These are phyloP conservation scores for Ustilago loliicola DNA, from an alignment of 1,284 basidiomycete species.

Conservation along the genomic window DNA sequence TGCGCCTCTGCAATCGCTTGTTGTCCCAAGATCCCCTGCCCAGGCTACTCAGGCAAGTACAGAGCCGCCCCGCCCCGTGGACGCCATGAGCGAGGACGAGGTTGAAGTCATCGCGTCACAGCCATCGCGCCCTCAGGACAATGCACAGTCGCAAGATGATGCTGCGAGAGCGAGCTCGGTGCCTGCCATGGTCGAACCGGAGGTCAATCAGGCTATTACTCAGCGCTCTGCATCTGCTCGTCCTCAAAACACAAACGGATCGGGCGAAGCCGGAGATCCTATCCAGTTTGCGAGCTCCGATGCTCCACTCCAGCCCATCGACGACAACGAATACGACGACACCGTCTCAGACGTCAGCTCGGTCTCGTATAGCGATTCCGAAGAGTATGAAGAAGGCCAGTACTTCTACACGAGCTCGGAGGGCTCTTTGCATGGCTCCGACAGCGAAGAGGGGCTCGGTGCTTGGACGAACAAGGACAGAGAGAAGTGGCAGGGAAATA, in stretches of 20 bases:
- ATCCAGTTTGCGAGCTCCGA: slow-evolving; percentile 20
- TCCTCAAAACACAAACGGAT: neutral
- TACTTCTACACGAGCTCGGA: slow-evolving; percentile 50
- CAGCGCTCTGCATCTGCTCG: slow-evolving; percentile 19
- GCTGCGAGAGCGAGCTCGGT: slow-evolving; percentile 20
- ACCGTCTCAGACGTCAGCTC: slow-evolving; percentile 36
- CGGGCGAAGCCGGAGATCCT: slow-evolving; percentile 10
- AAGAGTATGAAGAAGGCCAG: slow-evolving; percentile 4
- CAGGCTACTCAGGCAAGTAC: neutral
- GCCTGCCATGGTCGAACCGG: slow-evolving; percentile 11
- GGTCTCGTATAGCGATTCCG: slow-evolving; percentile 28
- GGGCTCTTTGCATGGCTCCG: slow-evolving; percentile 38
- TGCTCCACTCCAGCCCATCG: slow-evolving; percentile 8
- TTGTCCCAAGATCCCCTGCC: neutral
- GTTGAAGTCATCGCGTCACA: slow-evolving; percentile 22
- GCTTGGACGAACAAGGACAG: slow-evolving; percentile 34
- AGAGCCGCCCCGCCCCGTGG: neutral
- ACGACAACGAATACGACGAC: neutral
- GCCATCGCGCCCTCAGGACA: neutral
- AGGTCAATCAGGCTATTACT: neutral
- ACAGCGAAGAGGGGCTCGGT: slow-evolving; percentile 37
- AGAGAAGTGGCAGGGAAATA: slow-evolving; percentile 43
- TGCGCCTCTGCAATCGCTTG: slow-evolving; percentile 12
- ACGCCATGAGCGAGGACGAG: slow-evolving; percentile 30
- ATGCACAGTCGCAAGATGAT: neutral